Percentiles rank a stretch among this genome's conserved stretches.
These are phyloP conservation scores for Obba rivulosa DNA, from an alignment of 768 basidiomycete genomes.

Conservation along the genomic window DNA sequence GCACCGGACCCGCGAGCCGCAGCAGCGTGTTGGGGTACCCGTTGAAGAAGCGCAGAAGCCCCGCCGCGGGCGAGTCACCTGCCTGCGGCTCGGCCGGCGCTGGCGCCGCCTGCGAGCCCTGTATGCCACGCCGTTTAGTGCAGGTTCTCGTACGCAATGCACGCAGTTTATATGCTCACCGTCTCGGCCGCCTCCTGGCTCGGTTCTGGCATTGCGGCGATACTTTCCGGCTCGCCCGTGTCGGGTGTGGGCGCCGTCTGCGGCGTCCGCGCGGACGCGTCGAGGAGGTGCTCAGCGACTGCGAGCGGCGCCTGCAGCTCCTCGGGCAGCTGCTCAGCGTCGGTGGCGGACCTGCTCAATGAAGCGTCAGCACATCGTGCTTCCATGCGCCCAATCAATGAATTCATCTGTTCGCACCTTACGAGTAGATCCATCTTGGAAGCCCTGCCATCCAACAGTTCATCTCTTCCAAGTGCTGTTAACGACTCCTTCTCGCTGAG, in stretches of 20 bases:
- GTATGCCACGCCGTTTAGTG: conserved; percentile 6
- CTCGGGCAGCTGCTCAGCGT: conserved; percentile 52
- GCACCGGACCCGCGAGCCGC: conserved; percentile 37
- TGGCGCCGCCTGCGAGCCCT: conserved; percentile 17
- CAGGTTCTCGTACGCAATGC: neutral
- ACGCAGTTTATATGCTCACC: conserved; percentile 12
- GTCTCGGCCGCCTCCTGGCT: conserved; percentile 13
- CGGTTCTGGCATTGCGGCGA: conserved; percentile 10
- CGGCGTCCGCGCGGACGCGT: conserved; percentile 27
- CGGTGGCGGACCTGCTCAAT: conserved; percentile 43
- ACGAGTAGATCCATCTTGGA: conserved; percentile 62
- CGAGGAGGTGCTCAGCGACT: conserved; percentile 54
- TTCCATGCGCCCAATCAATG: conserved; percentile 2
- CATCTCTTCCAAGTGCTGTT: conserved; percentile 66
- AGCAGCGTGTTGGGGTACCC: conserved; percentile 54
- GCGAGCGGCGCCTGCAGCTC: conserved; percentile 58
- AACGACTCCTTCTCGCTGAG: conserved; percentile 73
- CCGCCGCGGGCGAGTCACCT: conserved; percentile 25
- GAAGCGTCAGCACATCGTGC: conserved; percentile 6
- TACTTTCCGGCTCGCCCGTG: conserved; percentile 13
- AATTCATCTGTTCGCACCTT: conserved; percentile 42
- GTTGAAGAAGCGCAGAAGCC: conserved; percentile 57
- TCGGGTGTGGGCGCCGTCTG: conserved; percentile 7
- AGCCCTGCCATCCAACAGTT: conserved; percentile 67
- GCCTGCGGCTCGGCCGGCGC: conserved; percentile 16